phyloP scores from a whole-genome alignment of 345 rosid species.

The Euphorbia peplus region DNA sequence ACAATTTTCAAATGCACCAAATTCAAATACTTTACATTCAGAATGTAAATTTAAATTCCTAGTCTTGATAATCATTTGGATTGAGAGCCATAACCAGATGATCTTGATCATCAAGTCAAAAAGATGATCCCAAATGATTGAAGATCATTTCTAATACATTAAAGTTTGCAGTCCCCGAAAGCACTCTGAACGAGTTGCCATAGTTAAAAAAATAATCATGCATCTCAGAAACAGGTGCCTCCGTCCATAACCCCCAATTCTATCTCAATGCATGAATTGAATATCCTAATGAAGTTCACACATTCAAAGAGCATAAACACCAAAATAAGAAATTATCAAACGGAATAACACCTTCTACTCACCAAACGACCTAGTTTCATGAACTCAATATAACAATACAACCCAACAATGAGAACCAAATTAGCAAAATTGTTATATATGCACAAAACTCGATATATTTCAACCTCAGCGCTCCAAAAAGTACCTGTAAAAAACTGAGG shows the following conservation, averaged over 20 bases:
- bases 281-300: neutral
- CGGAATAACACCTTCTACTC: neutral
- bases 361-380: neutral
- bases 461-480: neutral
- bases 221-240: neutral
- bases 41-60: neutral
- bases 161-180: neutral
- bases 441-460: neutral
- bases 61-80: no score
- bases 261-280: neutral
- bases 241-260: neutral
- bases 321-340: neutral
- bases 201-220: no score
- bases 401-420: neutral
- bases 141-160: no score
- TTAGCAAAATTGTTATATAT: neutral
- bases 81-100: neutral
- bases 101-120: neutral
- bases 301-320: neutral
- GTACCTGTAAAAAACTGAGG: constrained; percentile 96
- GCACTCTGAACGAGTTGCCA: neutral
- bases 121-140: neutral
- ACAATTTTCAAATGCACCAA: neutral
- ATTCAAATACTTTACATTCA: neutral
- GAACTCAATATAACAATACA: neutral